phyloP scores from a whole-genome alignment of 1,284 basidiomycete species.

The Heterobasidion parviporum region DNA sequence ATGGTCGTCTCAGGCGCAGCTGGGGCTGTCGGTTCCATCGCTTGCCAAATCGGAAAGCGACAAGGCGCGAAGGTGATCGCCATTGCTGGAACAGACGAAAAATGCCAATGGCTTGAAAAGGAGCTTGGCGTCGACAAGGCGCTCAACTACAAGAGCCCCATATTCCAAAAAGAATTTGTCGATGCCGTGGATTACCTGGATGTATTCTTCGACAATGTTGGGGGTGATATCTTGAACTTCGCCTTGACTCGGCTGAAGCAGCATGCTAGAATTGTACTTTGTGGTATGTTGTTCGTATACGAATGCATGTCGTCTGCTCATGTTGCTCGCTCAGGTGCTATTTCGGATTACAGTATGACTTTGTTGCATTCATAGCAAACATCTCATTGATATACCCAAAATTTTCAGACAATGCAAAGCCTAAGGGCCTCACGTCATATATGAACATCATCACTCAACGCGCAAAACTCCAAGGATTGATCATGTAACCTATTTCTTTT shows the following conservation, averaged over 20 bases:
- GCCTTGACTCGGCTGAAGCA: slow-evolving; percentile 68
- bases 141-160: slow-evolving; percentile 72
- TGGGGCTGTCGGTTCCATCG: slow-evolving; percentile 75
- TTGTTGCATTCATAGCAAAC: not conserved
- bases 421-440: slow-evolving; percentile 55
- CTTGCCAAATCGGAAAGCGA: slow-evolving; percentile 72
- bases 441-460: slow-evolving; percentile 66
- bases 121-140: slow-evolving; percentile 79
- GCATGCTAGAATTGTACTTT: slow-evolving; percentile 71
- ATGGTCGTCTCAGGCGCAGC: slow-evolving; percentile 86
- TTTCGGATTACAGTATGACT: slow-evolving; percentile 62
- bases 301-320: not conserved
- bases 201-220: slow-evolving; percentile 86
- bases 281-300: slow-evolving; percentile 31
- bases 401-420: slow-evolving; percentile 38
- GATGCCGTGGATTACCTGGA: slow-evolving; percentile 57
- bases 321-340: slow-evolving; percentile 45
- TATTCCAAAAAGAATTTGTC: slow-evolving; percentile 46
- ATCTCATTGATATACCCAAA: not conserved
- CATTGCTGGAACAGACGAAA: slow-evolving; percentile 73
- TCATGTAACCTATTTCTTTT: slow-evolving; percentile 44
- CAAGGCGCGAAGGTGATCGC: slow-evolving; percentile 76
- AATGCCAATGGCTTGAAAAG: slow-evolving; percentile 75
- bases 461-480: slow-evolving; percentile 77
- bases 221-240: slow-evolving; percentile 77